These are phyloP conservation scores for Macadamia tetraphylla DNA, from an alignment of 164 flowering plant genomes.

Conservation along the genomic window DNA sequence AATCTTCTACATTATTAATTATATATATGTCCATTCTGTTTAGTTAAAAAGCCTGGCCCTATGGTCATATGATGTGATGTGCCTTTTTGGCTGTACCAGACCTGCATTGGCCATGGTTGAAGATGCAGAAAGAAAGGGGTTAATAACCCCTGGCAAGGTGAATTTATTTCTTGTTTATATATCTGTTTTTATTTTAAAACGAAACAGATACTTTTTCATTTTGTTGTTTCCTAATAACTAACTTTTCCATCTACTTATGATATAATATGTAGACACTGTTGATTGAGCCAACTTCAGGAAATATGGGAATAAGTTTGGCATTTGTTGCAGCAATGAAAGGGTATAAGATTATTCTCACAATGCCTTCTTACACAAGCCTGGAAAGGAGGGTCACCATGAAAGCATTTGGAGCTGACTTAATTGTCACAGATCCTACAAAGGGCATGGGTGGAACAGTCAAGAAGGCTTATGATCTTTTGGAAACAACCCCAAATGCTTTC, in stretches of 20 bases:
- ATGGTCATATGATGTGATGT: too few relatives aligned
- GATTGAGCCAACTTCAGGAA: constrained; percentile 98
- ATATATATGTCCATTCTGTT: too few relatives aligned
- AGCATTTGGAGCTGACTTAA: constrained; percentile 86
- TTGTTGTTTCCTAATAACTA: neutral
- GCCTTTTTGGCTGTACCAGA: constrained; percentile 25
- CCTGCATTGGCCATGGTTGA: constrained; percentile 77
- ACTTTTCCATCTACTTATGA: neutral
- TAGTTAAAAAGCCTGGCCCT: too few relatives aligned
- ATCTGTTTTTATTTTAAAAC: too few relatives aligned
- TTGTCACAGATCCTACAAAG: constrained; percentile 84
- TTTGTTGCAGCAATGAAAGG: constrained; percentile 95
- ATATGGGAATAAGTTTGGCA: constrained; percentile 98
- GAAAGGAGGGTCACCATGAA: constrained; percentile 94
- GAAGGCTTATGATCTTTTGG: constrained; percentile 79
- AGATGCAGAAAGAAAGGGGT: constrained; percentile 73
- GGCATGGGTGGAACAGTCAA: constrained; percentile 97
- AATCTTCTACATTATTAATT: too few relatives aligned
- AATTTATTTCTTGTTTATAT: neutral
- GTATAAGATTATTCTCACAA: constrained; percentile 82
- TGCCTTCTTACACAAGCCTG: constrained; percentile 99
- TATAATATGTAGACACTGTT: constrained; percentile 49
- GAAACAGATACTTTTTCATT: too few relatives aligned
- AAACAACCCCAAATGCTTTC: constrained; percentile 71
- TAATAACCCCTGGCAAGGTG: constrained; percentile 84